Base-by-base conservation (phyloP, 1,284 basidiomycete genomes). In the Athelia psychrophila region DNA sequence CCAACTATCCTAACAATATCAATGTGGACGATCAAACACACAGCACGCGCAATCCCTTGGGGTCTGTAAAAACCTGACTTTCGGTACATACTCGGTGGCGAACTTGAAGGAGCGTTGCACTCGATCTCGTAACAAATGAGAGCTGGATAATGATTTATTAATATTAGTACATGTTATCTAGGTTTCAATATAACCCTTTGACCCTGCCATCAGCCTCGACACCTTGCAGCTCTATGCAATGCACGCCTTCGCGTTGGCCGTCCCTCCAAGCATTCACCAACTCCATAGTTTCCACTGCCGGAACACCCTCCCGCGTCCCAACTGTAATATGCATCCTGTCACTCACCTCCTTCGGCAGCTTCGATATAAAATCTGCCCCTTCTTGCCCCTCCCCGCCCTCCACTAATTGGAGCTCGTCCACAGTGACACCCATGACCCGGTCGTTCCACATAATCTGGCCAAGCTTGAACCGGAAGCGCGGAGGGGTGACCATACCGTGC, bases 321-420 rank as follows among this genome's bases (percentile, higher is more conserved):
- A 98, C 84, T 0, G 97, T 99, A 54, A 99, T 81, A 66, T 99
- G 97, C 57, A 95, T 65, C 54, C 78, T 58, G 12, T 71, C 59
- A 53, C 70, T 71, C 12, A 84, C 60, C 16, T 80, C 76, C 15
- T 71, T 63, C 0, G 79, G 73, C 19, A 95, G 60, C 44, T 56
- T 61, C 2, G 66, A 65, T 19, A 86, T 57, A 47, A 89, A 83
- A 33, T 74, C 71, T 15, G 72, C 61, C 3, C 76, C 79, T 33
- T 70, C 68, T 45, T 78, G 68, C 4, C 67, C 65, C 15, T 57
- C 52, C 1, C 51, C 47, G 1, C 27, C 18, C 3, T 47, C 58
- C 8, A 59, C 67, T 15, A 81, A 69, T 2, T 63, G 63, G 2
- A 94, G 54, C 50, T 83, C 75, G 6, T 81, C 79, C 15, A 94